Conservation (phyloP, 2,329 filamentous ascomycete genomes). For the Didymella lethalis region DNA sequence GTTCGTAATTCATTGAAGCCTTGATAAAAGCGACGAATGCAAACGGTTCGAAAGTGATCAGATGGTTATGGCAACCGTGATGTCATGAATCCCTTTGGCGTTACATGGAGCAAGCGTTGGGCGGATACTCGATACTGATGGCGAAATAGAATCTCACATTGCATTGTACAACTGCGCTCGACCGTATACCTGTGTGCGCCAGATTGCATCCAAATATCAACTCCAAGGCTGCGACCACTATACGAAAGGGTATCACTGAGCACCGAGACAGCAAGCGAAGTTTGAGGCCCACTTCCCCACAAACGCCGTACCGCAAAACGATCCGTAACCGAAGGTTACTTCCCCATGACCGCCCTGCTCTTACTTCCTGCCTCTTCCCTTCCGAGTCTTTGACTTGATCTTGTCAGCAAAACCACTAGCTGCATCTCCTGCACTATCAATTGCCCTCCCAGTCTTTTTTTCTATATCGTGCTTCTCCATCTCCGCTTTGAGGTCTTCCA, state of each 20-base stretch:
- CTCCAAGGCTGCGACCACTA: slow-evolving; percentile 13
- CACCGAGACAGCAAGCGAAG: slow-evolving; percentile 14
- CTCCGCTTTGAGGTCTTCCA: slow-evolving; percentile 64
- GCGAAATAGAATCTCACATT: slow-evolving; percentile 40
- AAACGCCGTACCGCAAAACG: slow-evolving; percentile 3
- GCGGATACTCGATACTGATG: slow-evolving; percentile 40
- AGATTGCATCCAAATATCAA: slow-evolving; percentile 1
- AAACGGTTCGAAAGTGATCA: slow-evolving; percentile 52
- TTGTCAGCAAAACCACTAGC: slow-evolving; percentile 42
- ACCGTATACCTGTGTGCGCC: slow-evolving; percentile 25
- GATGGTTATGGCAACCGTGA: slow-evolving; percentile 45
- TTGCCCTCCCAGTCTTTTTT: slow-evolving; percentile 50
- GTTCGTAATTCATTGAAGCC: slow-evolving; percentile 52
- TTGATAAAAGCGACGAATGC: slow-evolving; percentile 54
- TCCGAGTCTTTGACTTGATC: slow-evolving; percentile 39
- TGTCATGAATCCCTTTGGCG: slow-evolving; percentile 38
- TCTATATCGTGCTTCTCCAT: slow-evolving; percentile 63
- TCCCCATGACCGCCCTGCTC: not conserved
- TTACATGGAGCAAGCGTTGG: slow-evolving; percentile 36
- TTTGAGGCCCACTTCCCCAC: slow-evolving; percentile 14
- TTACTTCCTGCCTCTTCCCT: slow-evolving; percentile 39
- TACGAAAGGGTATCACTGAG: slow-evolving; percentile 15
- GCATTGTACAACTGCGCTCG: slow-evolving; percentile 29
- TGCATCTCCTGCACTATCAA: slow-evolving; percentile 44
- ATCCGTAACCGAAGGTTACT: slow-evolving; percentile 2